These are phyloP conservation scores for Cryptomeria japonica DNA, from an alignment of 75 land plant species.

Conservation along the genomic window DNA sequence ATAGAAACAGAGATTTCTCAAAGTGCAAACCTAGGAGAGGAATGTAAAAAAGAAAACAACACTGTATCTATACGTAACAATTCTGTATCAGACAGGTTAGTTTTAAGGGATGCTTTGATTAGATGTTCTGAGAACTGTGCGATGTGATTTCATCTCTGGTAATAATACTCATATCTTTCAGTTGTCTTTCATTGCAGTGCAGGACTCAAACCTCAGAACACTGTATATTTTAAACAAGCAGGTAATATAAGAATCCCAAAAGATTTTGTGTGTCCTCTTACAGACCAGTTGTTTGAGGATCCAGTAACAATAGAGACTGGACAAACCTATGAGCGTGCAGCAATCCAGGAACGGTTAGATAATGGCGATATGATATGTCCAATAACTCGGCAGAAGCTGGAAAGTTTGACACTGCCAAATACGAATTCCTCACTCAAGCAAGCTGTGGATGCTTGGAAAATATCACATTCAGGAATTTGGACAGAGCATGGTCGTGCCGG, in stretches of 20 bases:
- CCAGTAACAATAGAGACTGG: conserved; percentile 74
- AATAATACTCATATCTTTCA: conserved; percentile 3
- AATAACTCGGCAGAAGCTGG: conserved; percentile 33
- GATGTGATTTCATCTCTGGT: not conserved
- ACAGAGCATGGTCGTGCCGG: not conserved
- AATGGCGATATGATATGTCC: conserved; percentile 57
- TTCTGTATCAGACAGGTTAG: not conserved
- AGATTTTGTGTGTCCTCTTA: conserved; percentile 54
- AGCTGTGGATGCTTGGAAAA: conserved; percentile 53
- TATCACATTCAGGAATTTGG: conserved; percentile 13
- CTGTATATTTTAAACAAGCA: conserved; percentile 7
- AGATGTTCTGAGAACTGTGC: not conserved
- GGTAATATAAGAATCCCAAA: conserved; percentile 25
- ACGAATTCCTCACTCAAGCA: conserved; percentile 55
- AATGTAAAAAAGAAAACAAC: not conserved
- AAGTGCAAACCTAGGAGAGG: not conserved
- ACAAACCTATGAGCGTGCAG: conserved; percentile 50
- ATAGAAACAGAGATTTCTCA: not conserved
- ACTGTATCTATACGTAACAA: not conserved
- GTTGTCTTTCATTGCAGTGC: not conserved
- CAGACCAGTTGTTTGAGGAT: conserved; percentile 40
- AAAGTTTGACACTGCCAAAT: conserved; percentile 24
- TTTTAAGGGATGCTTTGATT: not conserved
- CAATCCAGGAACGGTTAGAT: conserved; percentile 48
- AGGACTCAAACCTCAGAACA: conserved; percentile 3